Percentiles rank a stretch among this genome's conserved stretches.
These are phyloP conservation scores for Baeospora myosura DNA, from an alignment of 1,284 basidiomycete genomes.

Conservation along the genomic window DNA sequence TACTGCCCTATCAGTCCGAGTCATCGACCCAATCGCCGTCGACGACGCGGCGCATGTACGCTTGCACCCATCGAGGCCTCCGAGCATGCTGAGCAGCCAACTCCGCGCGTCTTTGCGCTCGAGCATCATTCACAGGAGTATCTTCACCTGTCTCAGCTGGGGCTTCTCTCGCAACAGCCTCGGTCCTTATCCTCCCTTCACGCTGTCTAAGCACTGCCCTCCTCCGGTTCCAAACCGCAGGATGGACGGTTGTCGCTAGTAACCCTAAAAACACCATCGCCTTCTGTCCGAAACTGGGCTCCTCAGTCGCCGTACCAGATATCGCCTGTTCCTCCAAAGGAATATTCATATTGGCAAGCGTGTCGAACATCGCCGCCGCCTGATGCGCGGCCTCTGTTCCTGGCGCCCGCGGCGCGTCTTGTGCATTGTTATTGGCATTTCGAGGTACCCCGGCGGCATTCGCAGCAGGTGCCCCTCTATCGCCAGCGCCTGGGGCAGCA, in stretches of 20 bases:
- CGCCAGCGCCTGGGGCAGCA: slow-evolving; percentile 1
- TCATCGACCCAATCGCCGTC: slow-evolving; percentile 68
- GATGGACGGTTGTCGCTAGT: slow-evolving; percentile 58
- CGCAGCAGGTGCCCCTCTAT: neutral
- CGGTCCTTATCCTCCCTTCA: slow-evolving; percentile 63
- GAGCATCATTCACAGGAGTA: slow-evolving; percentile 24
- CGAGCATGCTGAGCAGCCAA: slow-evolving; percentile 41
- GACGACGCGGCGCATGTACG: slow-evolving; percentile 59
- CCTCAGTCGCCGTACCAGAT: slow-evolving; percentile 23
- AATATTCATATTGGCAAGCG: slow-evolving; percentile 51
- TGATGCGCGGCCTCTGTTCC: too few relatives aligned
- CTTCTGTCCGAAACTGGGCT: slow-evolving; percentile 45
- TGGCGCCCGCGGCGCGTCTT: too few relatives aligned
- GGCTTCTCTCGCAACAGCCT: slow-evolving; percentile 45
- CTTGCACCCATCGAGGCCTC: slow-evolving; percentile 54
- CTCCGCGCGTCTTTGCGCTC: slow-evolving; percentile 27
- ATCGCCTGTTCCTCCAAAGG: slow-evolving; percentile 47
- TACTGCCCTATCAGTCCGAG: slow-evolving; percentile 28
- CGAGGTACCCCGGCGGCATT: too few relatives aligned
- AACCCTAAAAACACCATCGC: slow-evolving; percentile 48
- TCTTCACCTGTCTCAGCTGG: slow-evolving; percentile 24
- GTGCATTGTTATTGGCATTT: neutral
- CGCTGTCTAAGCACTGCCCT: slow-evolving; percentile 50
- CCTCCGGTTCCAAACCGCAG: slow-evolving; percentile 69
- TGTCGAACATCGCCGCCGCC: slow-evolving; percentile 32